A percentile compares a stretch with the other conserved stretches of the same genome.
Conservation (phyloP, 331 rosid genomes). For the Spiraea crenata region DNA sequence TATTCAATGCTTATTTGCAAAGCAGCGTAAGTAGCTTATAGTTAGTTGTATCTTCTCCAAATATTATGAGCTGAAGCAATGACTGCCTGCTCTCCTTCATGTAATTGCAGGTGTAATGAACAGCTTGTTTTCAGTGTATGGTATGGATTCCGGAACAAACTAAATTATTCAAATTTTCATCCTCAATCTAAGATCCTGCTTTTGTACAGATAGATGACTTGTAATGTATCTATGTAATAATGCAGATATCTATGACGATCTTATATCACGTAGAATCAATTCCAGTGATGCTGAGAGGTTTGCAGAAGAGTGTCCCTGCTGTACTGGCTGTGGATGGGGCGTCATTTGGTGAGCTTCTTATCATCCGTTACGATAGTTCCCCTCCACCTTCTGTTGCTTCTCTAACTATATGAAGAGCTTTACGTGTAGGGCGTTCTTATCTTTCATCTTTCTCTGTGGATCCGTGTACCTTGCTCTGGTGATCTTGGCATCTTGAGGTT, state of each 20-base stretch:
- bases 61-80: slow-evolving; percentile 3
- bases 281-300: slow-evolving; percentile 94
- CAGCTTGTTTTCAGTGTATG: slow-evolving; percentile 92
- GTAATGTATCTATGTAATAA: slow-evolving; percentile 16
- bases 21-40: slow-evolving; percentile 1
- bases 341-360: slow-evolving; percentile 69
- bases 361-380: not conserved
- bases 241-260: slow-evolving; percentile 84
- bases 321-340: slow-evolving; percentile 90
- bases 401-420: not conserved
- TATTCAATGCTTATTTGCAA: not conserved
- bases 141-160: slow-evolving; percentile 33
- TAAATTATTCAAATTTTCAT: not conserved
- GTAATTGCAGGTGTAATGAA: slow-evolving; percentile 79
- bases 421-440: slow-evolving; percentile 22
- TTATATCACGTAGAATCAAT: slow-evolving; percentile 74
- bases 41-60: not conserved
- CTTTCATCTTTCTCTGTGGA: slow-evolving; percentile 30
- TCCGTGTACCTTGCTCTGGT: slow-evolving; percentile 40
- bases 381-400: not conserved
- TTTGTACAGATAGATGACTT: not conserved
- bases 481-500: slow-evolving; percentile 24
- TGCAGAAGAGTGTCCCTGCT: slow-evolving; percentile 91
- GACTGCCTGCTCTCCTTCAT: slow-evolving; percentile 20
- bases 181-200: not conserved